Percentiles rank a stretch among this genome's conserved stretches.
These are phyloP conservation scores for Cercospora nicotianae DNA, from an alignment of 2,329 filamentous ascomycete species.

Conservation along the genomic window DNA sequence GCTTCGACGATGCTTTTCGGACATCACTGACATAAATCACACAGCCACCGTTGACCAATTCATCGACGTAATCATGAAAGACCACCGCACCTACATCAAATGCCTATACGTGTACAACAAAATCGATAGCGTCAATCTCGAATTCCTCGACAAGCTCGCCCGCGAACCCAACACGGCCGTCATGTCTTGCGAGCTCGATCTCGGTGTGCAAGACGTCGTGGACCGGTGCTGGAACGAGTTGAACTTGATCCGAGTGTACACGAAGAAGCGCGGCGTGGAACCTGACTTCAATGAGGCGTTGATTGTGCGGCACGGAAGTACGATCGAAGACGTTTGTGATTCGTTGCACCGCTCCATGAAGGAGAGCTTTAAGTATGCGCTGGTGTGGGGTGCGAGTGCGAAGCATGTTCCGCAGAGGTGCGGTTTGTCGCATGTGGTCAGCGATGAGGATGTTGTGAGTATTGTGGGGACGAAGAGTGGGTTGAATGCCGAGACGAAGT, in stretches of 20 bases:
- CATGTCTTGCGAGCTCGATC: conserved; percentile 95
- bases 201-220: conserved; percentile 90
- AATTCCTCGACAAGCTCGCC: conserved; percentile 88
- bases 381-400: conserved; percentile 97
- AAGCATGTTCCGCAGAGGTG: conserved; percentile 93
- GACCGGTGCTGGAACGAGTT: conserved; percentile 95
- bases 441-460: conserved; percentile 67
- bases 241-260: conserved; percentile 87
- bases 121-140: conserved; percentile 90
- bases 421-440: conserved; percentile 76
- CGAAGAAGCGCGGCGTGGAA: conserved; percentile 88
- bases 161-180: conserved; percentile 91
- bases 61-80: conserved; percentile 99
- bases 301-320: conserved; percentile 84
- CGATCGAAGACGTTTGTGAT: conserved; percentile 96
- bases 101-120: conserved; percentile 99
- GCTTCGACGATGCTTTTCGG: no score
- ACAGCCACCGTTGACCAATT: conserved; percentile 91
- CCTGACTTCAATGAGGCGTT: conserved; percentile 88
- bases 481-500: conserved; percentile 23
- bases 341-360: conserved; percentile 90
- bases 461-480: conserved; percentile 54
- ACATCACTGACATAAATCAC: background rate
- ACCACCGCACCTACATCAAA: conserved; percentile 95
- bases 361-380: conserved; percentile 97